Base-by-base conservation (phyloP, 1,284 basidiomycete genomes). In the Wallemia hederae region DNA sequence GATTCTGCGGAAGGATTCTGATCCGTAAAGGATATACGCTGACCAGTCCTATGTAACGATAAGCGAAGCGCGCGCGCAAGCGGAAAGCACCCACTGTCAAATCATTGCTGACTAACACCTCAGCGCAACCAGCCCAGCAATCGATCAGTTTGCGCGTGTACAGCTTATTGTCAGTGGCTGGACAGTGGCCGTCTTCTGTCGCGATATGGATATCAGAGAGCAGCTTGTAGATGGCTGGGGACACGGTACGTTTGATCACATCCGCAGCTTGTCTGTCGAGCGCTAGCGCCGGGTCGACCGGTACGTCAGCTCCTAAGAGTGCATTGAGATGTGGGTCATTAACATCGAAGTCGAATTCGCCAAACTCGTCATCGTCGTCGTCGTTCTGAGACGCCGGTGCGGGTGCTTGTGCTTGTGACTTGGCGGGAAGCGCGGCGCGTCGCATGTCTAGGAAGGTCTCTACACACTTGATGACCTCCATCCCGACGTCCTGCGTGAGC, bases 91-190 rank as follows among this genome's bases (percentile, higher is more conserved):
- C 65, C 61, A 80, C 80, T 65, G 73, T 71, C 62, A 74, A 69
- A 14, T 74, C 73, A 62, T 81, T 80, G 61, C 79, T 76, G 9
- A 85, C 78, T 14, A 83, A 67, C 24, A 85, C 76, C 33, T 76
- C 75, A 0, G 78, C 80, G 65, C 83, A 88, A 7, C 80, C 79
- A 1, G 83, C 75, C 85, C 85, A 91, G 66, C 80, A 82, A 63
- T 81, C 78, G 24, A 87, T 76, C 71, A 85, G 79, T 34, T 72
- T 67, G 63, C 79, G 77, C 1, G 69, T 63, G 29, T 67, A 64
- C 71, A 70, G 61, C 68, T 69, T 56, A 62, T 66, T 65, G 59
- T 64, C 60, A 66, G 64, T 19, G 65, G 67, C 19, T 63, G 61
- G 17, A 63, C 62, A 22, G 67, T 62, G 3, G 65, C 62, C 24